These are phyloP conservation scores for Yamadazyma songkhlaensis DNA, from an alignment of 1,139 yeast genomes.

Conservation along the genomic window DNA sequence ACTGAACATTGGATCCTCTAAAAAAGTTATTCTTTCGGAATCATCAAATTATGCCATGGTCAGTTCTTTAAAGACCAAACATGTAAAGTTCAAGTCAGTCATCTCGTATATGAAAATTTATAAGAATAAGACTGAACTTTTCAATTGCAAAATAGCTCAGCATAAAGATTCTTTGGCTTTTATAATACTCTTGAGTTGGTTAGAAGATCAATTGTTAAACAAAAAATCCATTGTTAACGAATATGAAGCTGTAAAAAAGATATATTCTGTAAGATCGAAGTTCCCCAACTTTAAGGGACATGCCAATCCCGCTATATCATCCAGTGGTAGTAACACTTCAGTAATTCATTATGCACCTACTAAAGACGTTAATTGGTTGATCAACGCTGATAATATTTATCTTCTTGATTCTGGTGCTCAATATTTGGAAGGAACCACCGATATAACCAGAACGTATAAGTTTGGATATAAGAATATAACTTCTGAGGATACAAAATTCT, in stretches of 20 bases:
- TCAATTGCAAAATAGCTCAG: constrained; percentile 38
- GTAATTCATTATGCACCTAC: constrained; percentile 54
- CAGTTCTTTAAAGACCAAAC: constrained; percentile 20
- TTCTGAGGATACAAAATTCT: constrained; percentile 31
- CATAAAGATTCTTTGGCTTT: constrained; percentile 40
- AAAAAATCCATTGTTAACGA: constrained; percentile 27
- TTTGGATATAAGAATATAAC: constrained; percentile 26
- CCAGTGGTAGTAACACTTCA: constrained; percentile 51
- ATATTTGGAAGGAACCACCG: constrained; percentile 55
- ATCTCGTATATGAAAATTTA: constrained; percentile 30
- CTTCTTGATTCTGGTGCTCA: constrained; percentile 54
- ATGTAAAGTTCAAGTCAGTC: constrained; percentile 26
- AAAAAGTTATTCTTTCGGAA: constrained; percentile 16
- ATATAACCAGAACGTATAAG: constrained; percentile 49
- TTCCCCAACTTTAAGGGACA: constrained; percentile 48
- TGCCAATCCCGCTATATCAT: constrained; percentile 50
- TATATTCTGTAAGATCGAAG: constrained; percentile 33
- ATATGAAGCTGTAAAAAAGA: constrained; percentile 39
- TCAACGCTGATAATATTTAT: constrained; percentile 40
- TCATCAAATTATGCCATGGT: constrained; percentile 27
- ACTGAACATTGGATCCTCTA: constrained; percentile 9
- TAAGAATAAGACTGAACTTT: constrained; percentile 35
- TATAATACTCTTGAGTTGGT: constrained; percentile 37
- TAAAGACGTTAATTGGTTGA: constrained; percentile 28
- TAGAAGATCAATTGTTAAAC: constrained; percentile 28